Evolutionary conservation across 805 yeast species (phyloP), one percentile per base, ranked within the genome.

Genomic region (Kodamaea laetipori): DNA sequence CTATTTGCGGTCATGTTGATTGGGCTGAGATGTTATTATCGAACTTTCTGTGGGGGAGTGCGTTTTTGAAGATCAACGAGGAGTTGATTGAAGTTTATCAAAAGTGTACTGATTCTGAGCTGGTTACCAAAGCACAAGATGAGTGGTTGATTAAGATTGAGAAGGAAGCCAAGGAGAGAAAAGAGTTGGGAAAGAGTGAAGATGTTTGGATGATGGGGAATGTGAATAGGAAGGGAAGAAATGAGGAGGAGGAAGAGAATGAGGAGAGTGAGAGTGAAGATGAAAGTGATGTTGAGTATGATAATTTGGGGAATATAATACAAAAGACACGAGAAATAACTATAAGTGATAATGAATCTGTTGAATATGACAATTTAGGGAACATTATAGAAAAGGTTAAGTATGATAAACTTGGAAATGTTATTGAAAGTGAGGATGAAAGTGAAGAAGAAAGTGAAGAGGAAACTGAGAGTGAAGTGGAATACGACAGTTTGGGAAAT

Each of bases 31-130:
- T 78, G 47, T 73, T 92, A 12, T 65, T 94, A 49, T 74, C 80
- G 37, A 81, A 90, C 57, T 94, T 94, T 57, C 82, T 95, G 1
- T 94, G 97, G 96, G 99, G 99, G 2, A 77, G 79, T n/a, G 82
- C 86, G 0, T 94, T 94, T 55, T 64, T 94, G 54, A 82, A 84
- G 41, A 80, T 94, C 43, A 94, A 94, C 60, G 77, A 78, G 50
- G 97, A 89, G 48, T 67, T 94, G 8, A 54, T 94, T 11, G 84
- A 80, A 39, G 61, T 84, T 5, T 94, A 94, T 55, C 84, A 83
- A 41, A 60, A 76, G 31, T 92, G 98, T 64, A 81, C 92, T 0
- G 96, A 92, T 55, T 75, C 86, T 1, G 89, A 76, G 1, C 82
- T 90, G 4, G 81, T 94, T 0, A 69, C 74, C 38, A 64, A 57